phyloP scores from a whole-genome alignment of 345 rosid species.

The Eutrema heterophyllum region DNA sequence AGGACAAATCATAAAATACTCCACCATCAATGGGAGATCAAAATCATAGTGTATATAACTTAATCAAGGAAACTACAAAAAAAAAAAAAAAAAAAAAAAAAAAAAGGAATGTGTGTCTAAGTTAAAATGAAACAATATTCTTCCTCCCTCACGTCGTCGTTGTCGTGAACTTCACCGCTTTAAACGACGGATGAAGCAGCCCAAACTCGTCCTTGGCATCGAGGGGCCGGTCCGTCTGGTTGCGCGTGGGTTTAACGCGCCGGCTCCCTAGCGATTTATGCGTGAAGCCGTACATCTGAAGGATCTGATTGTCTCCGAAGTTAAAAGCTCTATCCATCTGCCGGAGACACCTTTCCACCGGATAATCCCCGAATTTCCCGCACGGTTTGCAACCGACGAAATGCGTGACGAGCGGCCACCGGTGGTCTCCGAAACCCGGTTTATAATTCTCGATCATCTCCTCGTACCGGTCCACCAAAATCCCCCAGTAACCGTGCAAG shows the following conservation, averaged over 20 bases:
- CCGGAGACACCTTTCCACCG: conserved; percentile 61
- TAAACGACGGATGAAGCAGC: conserved; percentile 37
- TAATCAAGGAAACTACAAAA: conserved; percentile 6
- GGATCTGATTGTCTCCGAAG: conserved; percentile 69
- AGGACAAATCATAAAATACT: background rate
- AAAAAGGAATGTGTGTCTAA: background rate
- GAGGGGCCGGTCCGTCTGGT: conserved; percentile 41
- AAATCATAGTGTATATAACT: conserved; percentile 3
- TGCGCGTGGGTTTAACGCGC: conserved; percentile 41
- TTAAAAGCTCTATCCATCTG: conserved; percentile 79
- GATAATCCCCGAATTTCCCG: conserved; percentile 61
- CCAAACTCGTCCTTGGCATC: conserved; percentile 40
- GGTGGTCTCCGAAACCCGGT: conserved; percentile 62
- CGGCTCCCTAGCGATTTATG: conserved; percentile 46
- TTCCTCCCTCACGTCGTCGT: background rate
- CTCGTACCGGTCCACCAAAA: conserved; percentile 65
- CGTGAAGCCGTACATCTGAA: conserved; percentile 59
- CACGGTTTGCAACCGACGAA: conserved; percentile 86
- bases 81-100: background rate
- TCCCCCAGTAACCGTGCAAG: conserved; percentile 73
- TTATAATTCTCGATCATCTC: conserved; percentile 64
- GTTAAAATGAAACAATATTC: background rate
- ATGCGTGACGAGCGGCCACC: conserved; percentile 81
- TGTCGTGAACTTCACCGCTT: conserved; percentile 27
- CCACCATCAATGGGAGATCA: conserved; percentile 13